Evolutionary conservation across 768 basidiomycete species (phyloP).

Genomic region (Phanerochaete sordida): DNA sequence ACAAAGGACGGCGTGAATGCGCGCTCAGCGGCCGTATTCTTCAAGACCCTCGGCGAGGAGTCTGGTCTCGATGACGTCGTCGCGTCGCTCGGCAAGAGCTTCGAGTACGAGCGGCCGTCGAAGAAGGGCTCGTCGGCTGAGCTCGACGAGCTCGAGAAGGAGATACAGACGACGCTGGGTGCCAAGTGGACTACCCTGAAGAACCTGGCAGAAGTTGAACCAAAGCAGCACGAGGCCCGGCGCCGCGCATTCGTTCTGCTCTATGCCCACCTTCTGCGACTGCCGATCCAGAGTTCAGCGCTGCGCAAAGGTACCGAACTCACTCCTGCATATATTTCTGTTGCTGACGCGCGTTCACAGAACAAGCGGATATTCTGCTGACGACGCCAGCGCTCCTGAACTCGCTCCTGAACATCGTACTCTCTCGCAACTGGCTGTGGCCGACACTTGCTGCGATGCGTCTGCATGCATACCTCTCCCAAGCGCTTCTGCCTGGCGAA

Average conservation of each 20-base stretch:
- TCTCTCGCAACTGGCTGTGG: slow-evolving; percentile 85
- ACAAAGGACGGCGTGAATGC: slow-evolving; percentile 92
- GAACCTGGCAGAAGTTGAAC: slow-evolving; percentile 33
- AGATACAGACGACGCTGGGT: slow-evolving; percentile 46
- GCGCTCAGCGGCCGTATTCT: slow-evolving; percentile 80
- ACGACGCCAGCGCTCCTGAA: slow-evolving; percentile 70
- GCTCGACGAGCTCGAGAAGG: slow-evolving; percentile 47
- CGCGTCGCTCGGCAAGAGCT: slow-evolving; percentile 63
- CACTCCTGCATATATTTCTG: not conserved
- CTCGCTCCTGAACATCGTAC: slow-evolving; percentile 77
- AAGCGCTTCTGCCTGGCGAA: slow-evolving; percentile 70
- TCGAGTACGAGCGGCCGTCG: slow-evolving; percentile 50
- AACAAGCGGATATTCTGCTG: slow-evolving; percentile 67
- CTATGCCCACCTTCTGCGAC: slow-evolving; percentile 81
- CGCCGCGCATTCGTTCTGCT: slow-evolving; percentile 67
- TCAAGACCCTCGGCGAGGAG: slow-evolving; percentile 82
- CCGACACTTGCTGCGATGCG: slow-evolving; percentile 79
- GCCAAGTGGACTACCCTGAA: slow-evolving; percentile 52
- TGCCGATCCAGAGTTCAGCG: slow-evolving; percentile 45
- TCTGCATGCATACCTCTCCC: slow-evolving; percentile 77
- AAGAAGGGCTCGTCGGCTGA: slow-evolving; percentile 24
- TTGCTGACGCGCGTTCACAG: slow-evolving; percentile 34
- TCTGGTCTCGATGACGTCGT: slow-evolving; percentile 71
- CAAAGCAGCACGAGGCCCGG: slow-evolving; percentile 33
- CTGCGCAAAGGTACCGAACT: slow-evolving; percentile 60